Percentiles rank a stretch among this genome's conserved stretches.
These are phyloP conservation scores for Cyberlindnera petersonii DNA, from an alignment of 805 yeast species.

Conservation along the genomic window DNA sequence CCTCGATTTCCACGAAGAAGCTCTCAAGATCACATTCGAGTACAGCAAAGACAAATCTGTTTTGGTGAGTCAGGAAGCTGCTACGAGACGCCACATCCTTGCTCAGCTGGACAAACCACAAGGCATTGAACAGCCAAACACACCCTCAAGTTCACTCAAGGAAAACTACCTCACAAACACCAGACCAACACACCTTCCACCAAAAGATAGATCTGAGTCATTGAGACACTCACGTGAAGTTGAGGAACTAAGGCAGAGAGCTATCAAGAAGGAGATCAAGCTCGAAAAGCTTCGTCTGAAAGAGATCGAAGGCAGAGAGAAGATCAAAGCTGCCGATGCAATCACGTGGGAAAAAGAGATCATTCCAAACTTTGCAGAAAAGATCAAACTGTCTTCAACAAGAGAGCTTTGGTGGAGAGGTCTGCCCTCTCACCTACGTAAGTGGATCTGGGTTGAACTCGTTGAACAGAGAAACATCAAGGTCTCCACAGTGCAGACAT, in stretches of 20 bases:
- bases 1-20: slow-evolving; percentile 17
- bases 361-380: slow-evolving; percentile 33
- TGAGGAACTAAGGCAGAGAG: slow-evolving; percentile 39
- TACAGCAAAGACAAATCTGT: slow-evolving; percentile 31
- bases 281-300: slow-evolving; percentile 31
- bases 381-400: slow-evolving; percentile 35
- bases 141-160: slow-evolving; percentile 18
- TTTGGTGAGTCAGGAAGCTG: slow-evolving; percentile 33
- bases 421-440: slow-evolving; percentile 42
- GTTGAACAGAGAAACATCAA: slow-evolving; percentile 33
- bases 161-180: slow-evolving; percentile 41
- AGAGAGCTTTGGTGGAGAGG: slow-evolving; percentile 64
- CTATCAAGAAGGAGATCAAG: slow-evolving; percentile 37
- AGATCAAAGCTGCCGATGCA: slow-evolving; percentile 36
- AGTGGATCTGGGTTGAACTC: slow-evolving; percentile 48
- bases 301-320: slow-evolving; percentile 31
- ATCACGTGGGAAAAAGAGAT: slow-evolving; percentile 39
- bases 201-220: slow-evolving; percentile 52
- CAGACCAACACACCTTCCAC: slow-evolving; percentile 64
- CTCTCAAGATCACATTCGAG: slow-evolving; percentile 18
- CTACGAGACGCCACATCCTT: slow-evolving; percentile 16
- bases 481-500: slow-evolving; percentile 8
- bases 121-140: slow-evolving; percentile 10
- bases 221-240: slow-evolving; percentile 51
- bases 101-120: slow-evolving; percentile 31